Evolutionary conservation across 257 asterid genomes (phyloP).

Genomic region (Plantago ovata): DNA sequence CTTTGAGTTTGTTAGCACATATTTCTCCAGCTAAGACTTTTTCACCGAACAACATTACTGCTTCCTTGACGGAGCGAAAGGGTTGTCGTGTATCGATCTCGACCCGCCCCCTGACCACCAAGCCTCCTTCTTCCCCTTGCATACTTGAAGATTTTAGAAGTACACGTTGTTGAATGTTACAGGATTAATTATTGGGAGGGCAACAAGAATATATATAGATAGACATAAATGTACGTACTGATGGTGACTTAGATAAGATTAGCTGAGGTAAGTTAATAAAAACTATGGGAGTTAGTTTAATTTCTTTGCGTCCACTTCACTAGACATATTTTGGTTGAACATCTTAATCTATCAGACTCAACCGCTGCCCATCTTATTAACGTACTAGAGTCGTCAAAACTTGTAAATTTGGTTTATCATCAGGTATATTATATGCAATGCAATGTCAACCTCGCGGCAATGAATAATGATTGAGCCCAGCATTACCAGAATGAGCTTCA

Average conservation of each 20-base stretch:
- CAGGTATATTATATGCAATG: too few species aligned
- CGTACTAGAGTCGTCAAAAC: too few species aligned
- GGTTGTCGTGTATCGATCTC: constrained; percentile 83
- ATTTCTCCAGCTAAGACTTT: constrained; percentile 74
- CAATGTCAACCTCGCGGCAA: too few species aligned
- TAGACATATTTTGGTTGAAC: constrained; percentile 29
- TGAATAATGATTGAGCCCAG: too few species aligned
- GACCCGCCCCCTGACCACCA: constrained; percentile 82
- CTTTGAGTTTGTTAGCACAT: constrained; percentile 55
- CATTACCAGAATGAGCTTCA: too few species aligned
- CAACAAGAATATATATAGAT: constrained; percentile 10
- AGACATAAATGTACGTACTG: not conserved
- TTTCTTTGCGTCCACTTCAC: constrained; percentile 96
- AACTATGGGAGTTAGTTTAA: constrained; percentile 35
- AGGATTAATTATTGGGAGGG: constrained; percentile 17
- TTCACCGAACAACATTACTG: constrained; percentile 75
- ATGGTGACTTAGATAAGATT: constrained; percentile 18
- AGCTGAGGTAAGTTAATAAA: constrained; percentile 17
- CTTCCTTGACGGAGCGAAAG: constrained; percentile 75
- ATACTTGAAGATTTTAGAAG: constrained; percentile 11
- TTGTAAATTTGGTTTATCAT: too few species aligned
- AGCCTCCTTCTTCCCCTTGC: constrained; percentile 47
- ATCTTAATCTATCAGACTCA: constrained; percentile 12
- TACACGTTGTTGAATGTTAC: constrained; percentile 1
- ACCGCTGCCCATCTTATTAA: too few species aligned